Evolutionary conservation across 371 early-diverging fungal species (phyloP), one percentile per base, ranked within the genome.

Genomic region (Mortierella sp.): DNA sequence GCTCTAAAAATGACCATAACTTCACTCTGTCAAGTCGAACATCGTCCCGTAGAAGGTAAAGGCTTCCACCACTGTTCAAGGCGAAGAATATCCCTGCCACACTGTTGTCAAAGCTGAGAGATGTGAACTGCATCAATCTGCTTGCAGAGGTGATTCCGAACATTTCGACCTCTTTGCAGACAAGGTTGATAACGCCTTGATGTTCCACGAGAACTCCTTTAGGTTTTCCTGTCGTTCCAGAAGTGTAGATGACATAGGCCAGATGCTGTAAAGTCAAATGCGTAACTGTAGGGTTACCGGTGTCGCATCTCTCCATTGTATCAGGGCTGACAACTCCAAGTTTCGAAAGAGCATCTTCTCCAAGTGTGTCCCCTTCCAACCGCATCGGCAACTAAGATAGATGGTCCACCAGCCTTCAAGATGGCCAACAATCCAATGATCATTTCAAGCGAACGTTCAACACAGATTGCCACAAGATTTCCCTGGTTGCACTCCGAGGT

Each of bases 181-280:
- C 53, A 12, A 65, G 46, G 44, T 71, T 73, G 45, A 54, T 50
- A 22, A 68, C 62, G 5, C 53, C 66, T 19, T 27, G 28, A 49
- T 85, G 86, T 5, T 57, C 47, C 8, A 81, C 46, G 29, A 81
- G 57, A 12, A 82, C 82, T 4, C 83, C 86, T 54, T 85, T 85
- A 12, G 86, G 84, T 29, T 69, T 69, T 12, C 85, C 86, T 0
- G 83, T 85, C 2, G 83, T 74, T 22, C 86, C 86, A 2, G 82
- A 82, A 12, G 85, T 86, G 61, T 77, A 85, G 19, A 80, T 60
- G 44, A 81, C 61, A 43, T 67, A 67, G 10, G 71, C 66, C 10
- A 63, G 56, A 40, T 63, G 48, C 16, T 17, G 24, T 2, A 24
- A 27, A 2, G 28, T 48, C 0, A 58, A 22, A 0, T 12, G 19